These are phyloP conservation scores for Nicotiana benthamiana DNA, from an alignment of 257 asterid species.

Conservation along the genomic window DNA sequence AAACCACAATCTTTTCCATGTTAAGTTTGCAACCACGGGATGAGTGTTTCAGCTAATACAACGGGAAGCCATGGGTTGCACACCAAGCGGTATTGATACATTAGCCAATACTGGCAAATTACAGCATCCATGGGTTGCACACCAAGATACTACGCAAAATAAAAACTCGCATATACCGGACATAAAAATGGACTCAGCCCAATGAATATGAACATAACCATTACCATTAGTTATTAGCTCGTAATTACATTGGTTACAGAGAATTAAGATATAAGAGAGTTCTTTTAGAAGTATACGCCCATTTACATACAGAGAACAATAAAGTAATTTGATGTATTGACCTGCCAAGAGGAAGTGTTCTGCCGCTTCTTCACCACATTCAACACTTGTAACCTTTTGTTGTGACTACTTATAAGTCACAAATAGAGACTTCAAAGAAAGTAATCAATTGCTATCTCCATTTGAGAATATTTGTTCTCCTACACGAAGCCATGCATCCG, in stretches of 20 bases:
- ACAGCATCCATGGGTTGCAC: not conserved
- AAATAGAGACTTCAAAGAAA: not conserved
- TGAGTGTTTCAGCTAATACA: no score
- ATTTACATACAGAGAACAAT: not conserved
- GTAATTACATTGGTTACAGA: not conserved
- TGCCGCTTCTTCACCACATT: not conserved
- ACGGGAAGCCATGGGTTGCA: not conserved
- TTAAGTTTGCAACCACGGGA: no score
- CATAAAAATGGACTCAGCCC: not conserved
- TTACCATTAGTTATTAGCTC: not conserved
- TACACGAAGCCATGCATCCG: slow-evolving; percentile 46
- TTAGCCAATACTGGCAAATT: not conserved
- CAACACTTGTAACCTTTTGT: not conserved
- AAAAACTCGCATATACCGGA: not conserved
- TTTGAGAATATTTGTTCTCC: slow-evolving; percentile 58
- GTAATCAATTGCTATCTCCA: not conserved
- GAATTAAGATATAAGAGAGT: not conserved
- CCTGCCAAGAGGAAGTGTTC: not conserved
- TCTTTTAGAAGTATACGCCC: not conserved
- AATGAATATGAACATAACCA: not conserved
- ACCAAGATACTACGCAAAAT: not conserved
- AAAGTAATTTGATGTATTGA: not conserved
- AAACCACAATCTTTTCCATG: not conserved
- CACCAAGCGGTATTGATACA: not conserved
- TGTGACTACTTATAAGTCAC: not conserved